Conservation (phyloP, 2,329 filamentous ascomycete genomes). For the Gaeumannomyces tritici region DNA sequence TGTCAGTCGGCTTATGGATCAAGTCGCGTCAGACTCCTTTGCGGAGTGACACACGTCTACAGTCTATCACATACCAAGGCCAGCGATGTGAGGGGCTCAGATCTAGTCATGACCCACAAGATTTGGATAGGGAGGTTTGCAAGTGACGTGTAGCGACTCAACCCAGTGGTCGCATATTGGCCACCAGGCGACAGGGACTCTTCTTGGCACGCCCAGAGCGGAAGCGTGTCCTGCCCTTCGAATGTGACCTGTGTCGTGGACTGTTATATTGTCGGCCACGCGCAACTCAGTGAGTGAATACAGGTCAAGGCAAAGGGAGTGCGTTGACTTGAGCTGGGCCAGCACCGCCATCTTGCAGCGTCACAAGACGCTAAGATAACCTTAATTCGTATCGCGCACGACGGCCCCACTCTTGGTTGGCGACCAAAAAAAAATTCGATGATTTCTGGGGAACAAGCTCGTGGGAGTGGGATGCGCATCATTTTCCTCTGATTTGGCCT, state of each 20-base stretch:
- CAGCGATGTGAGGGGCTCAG: constrained; percentile 44
- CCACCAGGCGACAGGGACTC: background rate
- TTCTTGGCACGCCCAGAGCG: background rate
- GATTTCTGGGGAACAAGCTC: background rate
- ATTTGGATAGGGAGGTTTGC: background rate
- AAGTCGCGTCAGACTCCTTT: background rate
- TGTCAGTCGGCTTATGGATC: background rate
- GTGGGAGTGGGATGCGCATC: background rate
- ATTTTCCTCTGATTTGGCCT: background rate
- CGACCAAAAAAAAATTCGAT: constrained; percentile 10
- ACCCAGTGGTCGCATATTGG: background rate
- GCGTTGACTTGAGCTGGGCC: background rate
- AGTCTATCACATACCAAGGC: constrained; percentile 37
- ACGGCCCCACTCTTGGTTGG: constrained; percentile 3
- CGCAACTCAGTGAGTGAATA: background rate
- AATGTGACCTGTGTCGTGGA: background rate
- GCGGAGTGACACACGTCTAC: background rate
- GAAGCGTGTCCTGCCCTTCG: background rate
- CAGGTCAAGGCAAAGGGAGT: background rate
- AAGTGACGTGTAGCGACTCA: background rate
- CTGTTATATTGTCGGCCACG: background rate
- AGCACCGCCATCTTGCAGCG: background rate
- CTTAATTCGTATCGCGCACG: constrained; percentile 18
- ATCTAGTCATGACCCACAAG: constrained; percentile 1
- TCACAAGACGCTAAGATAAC: constrained; percentile 25